phyloP scores from a whole-genome alignment of 176 grass and related monocot genomes.

The Metroxylon sagu region DNA sequence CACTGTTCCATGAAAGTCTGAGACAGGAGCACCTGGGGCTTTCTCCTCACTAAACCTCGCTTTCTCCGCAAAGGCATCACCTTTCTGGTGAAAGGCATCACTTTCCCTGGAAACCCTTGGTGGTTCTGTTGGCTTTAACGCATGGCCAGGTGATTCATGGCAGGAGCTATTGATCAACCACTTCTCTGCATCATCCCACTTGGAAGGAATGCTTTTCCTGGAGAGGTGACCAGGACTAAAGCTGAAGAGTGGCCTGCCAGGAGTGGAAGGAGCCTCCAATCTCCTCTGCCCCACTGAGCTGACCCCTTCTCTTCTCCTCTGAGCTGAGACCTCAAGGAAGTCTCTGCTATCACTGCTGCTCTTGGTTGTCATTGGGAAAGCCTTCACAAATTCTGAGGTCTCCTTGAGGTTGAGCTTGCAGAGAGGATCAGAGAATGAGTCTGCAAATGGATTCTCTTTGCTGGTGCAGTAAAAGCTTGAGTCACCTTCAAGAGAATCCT shows the following conservation, averaged over 20 bases:
- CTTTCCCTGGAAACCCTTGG: constrained; percentile 35
- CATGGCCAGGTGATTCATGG: constrained; percentile 22
- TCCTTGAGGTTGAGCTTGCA: constrained; percentile 46
- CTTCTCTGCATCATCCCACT: constrained; percentile 99
- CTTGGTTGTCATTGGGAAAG: constrained; percentile 44
- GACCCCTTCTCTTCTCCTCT: constrained; percentile 24
- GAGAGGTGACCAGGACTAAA: constrained; percentile 37
- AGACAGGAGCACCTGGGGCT: constrained; percentile 1
- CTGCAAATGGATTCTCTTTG: constrained; percentile 31
- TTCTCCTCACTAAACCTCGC: constrained; percentile 16
- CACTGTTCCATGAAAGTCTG: constrained; percentile 23
- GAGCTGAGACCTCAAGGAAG: constrained; percentile 35
- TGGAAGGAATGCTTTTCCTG: constrained; percentile 62
- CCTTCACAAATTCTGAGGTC: constrained; percentile 52
- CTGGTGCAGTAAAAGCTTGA: constrained; percentile 7
- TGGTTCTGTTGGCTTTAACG: constrained; percentile 33
- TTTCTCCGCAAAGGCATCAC: constrained; percentile 21
- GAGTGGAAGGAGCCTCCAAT: constrained; percentile 35
- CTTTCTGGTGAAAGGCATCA: constrained; percentile 10
- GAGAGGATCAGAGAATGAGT: constrained; percentile 46
- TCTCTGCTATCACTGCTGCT: constrained; percentile 39
- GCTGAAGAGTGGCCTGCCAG: constrained; percentile 38
- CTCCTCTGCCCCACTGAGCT: constrained; percentile 23
- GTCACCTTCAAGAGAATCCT: constrained; percentile 41
- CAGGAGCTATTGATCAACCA: constrained; percentile 47